A percentile compares a stretch with the other conserved stretches of the same genome.
These are phyloP conservation scores for Blastobotrys arbuscula DNA, from an alignment of 1,139 yeast species.

Conservation along the genomic window DNA sequence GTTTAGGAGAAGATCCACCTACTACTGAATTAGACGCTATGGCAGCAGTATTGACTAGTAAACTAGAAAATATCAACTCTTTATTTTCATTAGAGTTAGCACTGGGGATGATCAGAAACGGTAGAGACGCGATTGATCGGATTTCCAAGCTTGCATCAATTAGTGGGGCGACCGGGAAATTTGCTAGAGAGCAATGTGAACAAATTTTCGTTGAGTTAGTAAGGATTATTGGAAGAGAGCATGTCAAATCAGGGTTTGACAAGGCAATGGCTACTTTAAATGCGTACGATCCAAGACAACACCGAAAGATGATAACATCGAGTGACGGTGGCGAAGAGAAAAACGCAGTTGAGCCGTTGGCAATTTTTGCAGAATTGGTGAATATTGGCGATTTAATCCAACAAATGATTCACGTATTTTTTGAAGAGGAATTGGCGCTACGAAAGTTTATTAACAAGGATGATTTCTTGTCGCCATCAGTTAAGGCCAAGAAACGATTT, in stretches of 20 bases:
- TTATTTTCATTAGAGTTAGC: conserved; percentile 42
- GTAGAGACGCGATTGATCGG: conserved; percentile 36
- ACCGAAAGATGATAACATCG: conserved; percentile 31
- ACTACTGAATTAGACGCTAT: conserved; percentile 43
- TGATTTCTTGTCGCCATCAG: conserved; percentile 74
- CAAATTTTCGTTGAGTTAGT: conserved; percentile 63
- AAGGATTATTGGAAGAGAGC: conserved; percentile 60
- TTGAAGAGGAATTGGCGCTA: conserved; percentile 72
- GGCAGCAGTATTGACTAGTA: conserved; percentile 39
- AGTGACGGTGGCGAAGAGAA: conserved; percentile 20
- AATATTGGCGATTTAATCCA: conserved; percentile 89
- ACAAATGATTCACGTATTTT: conserved; percentile 89
- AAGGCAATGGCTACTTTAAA: conserved; percentile 68
- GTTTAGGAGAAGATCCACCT: conserved; percentile 24
- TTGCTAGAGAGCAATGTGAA: conserved; percentile 39
- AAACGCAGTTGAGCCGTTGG: conserved; percentile 65
- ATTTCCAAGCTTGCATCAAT: conserved; percentile 31
- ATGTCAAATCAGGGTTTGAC: conserved; percentile 74
- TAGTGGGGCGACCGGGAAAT: conserved; percentile 31
- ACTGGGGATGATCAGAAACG: conserved; percentile 35
- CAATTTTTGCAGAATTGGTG: conserved; percentile 81
- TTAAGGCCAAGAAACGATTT: conserved; percentile 72
- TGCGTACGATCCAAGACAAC: conserved; percentile 61
- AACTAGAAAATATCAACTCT: conserved; percentile 38
- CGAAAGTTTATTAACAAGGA: conserved; percentile 59